These are phyloP conservation scores for Trametes sp. DNA, from an alignment of 1,284 basidiomycete species.

Conservation along the genomic window DNA sequence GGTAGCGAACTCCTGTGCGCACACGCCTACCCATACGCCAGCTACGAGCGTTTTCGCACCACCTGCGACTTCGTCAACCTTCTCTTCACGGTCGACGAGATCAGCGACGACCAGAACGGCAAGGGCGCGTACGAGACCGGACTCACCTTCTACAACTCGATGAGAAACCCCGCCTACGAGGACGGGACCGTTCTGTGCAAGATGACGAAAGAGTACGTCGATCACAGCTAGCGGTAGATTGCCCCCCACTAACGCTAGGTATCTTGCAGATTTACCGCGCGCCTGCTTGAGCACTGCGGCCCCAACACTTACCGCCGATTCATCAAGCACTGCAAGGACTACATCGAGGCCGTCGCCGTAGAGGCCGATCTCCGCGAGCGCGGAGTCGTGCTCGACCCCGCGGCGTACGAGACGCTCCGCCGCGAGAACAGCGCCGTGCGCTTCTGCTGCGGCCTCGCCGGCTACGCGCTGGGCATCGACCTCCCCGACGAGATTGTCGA, in stretches of 20 bases:
- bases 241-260: conserved; percentile 7
- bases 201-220: conserved; percentile 67
- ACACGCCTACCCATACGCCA: conserved; percentile 67
- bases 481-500: conserved; percentile 67
- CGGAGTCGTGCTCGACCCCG: conserved; percentile 58
- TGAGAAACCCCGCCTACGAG: conserved; percentile 59
- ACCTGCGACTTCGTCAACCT: conserved; percentile 72
- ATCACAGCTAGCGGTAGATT: not conserved
- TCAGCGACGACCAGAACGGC: conserved; percentile 71
- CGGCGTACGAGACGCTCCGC: conserved; percentile 61
- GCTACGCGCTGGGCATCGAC: conserved; percentile 66
- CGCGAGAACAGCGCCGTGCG: conserved; percentile 73
- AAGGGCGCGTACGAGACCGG: conserved; percentile 62
- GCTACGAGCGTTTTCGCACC: conserved; percentile 63
- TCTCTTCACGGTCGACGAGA: conserved; percentile 73
- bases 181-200: conserved; percentile 61
- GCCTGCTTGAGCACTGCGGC: conserved; percentile 54
- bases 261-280: conserved; percentile 55
- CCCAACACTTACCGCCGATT: conserved; percentile 57
- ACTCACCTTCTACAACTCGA: conserved; percentile 58
- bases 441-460: conserved; percentile 68
- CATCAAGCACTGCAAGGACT: conserved; percentile 59
- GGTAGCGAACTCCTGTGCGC: conserved; percentile 70
- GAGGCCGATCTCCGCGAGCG: conserved; percentile 70
- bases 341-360: conserved; percentile 61